Conservation (phyloP, 2,329 filamentous ascomycete species). For the Hypoxylon sp. region DNA sequence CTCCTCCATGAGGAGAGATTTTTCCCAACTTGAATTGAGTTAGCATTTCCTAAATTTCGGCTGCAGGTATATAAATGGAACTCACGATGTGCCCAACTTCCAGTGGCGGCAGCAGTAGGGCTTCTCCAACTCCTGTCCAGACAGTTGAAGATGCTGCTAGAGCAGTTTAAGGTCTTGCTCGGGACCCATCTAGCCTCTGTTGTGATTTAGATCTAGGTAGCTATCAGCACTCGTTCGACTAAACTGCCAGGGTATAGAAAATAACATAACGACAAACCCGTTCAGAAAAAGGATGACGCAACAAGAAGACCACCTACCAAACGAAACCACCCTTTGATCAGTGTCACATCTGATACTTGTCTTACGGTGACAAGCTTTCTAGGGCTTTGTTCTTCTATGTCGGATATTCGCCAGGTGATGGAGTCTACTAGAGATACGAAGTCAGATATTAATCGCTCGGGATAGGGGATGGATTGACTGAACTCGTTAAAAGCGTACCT, state of each 20-base stretch:
- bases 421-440: not conserved
- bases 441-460: not conserved
- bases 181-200: not conserved
- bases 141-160: not conserved
- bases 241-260: not conserved
- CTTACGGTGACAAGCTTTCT: not conserved
- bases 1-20: too few species aligned
- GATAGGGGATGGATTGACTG: not conserved
- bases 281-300: not conserved
- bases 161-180: slow-evolving; percentile 1
- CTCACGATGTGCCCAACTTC: too few species aligned
- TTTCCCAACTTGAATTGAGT: too few species aligned
- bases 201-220: not conserved
- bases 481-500: not conserved
- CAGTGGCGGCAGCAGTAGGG: too few species aligned
- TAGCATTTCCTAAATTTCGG: too few species aligned
- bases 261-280: not conserved
- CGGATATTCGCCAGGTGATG: not conserved
- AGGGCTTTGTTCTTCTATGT: not conserved
- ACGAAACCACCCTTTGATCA: too few species aligned
- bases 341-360: not conserved
- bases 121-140: too few species aligned
- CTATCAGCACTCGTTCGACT: not conserved
- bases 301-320: not conserved
- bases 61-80: too few species aligned